Conservation (phyloP, 495 filamentous ascomycete species). For the Cercophora newfieldiana region DNA sequence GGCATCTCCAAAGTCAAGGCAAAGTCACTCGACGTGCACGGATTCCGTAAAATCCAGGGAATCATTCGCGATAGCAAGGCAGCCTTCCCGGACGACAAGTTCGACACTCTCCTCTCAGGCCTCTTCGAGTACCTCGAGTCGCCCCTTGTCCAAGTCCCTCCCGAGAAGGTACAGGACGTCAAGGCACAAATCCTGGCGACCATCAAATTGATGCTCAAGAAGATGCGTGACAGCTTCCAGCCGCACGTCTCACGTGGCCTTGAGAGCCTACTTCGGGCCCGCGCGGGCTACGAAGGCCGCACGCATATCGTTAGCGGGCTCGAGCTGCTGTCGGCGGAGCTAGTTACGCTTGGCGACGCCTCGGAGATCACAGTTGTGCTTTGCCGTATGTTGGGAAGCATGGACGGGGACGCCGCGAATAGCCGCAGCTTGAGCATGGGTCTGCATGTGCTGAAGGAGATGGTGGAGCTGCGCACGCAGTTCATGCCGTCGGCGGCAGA, state of each 20-base stretch:
- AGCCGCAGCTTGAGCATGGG: slow-evolving; percentile 56
- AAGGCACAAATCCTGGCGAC: slow-evolving; percentile 83
- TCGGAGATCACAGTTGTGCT: slow-evolving; percentile 50
- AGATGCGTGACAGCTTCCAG: slow-evolving; percentile 63
- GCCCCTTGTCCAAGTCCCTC: slow-evolving; percentile 41
- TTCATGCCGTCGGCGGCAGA: slow-evolving; percentile 47
- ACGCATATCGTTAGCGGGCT: slow-evolving; percentile 55
- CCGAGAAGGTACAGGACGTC: slow-evolving; percentile 66
- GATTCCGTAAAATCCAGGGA: slow-evolving; percentile 83
- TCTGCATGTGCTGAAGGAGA: slow-evolving; percentile 55
- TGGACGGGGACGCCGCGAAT: slow-evolving; percentile 36
- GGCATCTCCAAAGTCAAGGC: slow-evolving; percentile 73
- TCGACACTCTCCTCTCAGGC: slow-evolving; percentile 70
- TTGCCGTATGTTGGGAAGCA: slow-evolving; percentile 39
- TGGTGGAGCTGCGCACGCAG: slow-evolving; percentile 43
- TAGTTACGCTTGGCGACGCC: slow-evolving; percentile 53
- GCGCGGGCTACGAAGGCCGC: slow-evolving; percentile 58
- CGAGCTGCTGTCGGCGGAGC: slow-evolving; percentile 54
- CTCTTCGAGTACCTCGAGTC: slow-evolving; percentile 75
- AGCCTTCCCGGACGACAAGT: slow-evolving; percentile 59
- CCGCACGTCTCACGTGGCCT: slow-evolving; percentile 65
- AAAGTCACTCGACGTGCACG: slow-evolving; percentile 76
- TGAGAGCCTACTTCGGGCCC: slow-evolving; percentile 65
- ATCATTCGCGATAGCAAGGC: slow-evolving; percentile 70
- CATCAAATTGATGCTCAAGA: slow-evolving; percentile 71